These are phyloP conservation scores for Cucurbita moschata DNA, from an alignment of 306 rosid species.

Conservation along the genomic window DNA sequence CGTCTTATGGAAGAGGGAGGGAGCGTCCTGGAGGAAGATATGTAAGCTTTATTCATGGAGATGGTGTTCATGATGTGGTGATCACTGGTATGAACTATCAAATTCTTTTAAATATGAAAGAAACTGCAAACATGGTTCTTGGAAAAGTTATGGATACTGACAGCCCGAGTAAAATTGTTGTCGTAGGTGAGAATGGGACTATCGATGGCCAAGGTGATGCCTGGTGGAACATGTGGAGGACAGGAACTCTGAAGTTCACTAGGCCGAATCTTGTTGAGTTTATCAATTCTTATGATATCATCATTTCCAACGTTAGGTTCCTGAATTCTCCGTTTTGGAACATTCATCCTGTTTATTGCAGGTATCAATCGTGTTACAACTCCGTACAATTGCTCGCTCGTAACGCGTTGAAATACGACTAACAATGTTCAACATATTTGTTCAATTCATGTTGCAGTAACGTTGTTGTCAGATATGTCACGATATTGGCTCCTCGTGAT, in stretches of 20 bases:
- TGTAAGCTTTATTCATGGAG: slow-evolving; percentile 65
- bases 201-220: slow-evolving; percentile 83
- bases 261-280: slow-evolving; percentile 80
- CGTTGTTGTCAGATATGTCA: slow-evolving; percentile 59
- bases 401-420: too few species aligned
- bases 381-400: not conserved
- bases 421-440: too few species aligned
- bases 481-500: slow-evolving; percentile 82
- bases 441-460: slow-evolving; percentile 43
- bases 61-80: slow-evolving; percentile 53
- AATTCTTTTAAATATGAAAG: not conserved
- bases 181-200: slow-evolving; percentile 69
- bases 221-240: slow-evolving; percentile 99
- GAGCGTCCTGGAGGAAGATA: slow-evolving; percentile 83
- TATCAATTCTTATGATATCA: slow-evolving; percentile 50
- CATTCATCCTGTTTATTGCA: slow-evolving; percentile 89
- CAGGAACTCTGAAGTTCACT: slow-evolving; percentile 63
- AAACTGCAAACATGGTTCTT: not conserved
- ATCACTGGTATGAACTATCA: slow-evolving; percentile 53
- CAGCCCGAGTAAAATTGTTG: not conserved
- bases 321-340: slow-evolving; percentile 92
- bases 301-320: slow-evolving; percentile 66
- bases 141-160: not conserved
- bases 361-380: slow-evolving; percentile 22
- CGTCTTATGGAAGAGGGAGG: slow-evolving; percentile 94